Evolutionary conservation across 768 basidiomycete genomes (phyloP).

Genomic region (Podaxis sp.): DNA sequence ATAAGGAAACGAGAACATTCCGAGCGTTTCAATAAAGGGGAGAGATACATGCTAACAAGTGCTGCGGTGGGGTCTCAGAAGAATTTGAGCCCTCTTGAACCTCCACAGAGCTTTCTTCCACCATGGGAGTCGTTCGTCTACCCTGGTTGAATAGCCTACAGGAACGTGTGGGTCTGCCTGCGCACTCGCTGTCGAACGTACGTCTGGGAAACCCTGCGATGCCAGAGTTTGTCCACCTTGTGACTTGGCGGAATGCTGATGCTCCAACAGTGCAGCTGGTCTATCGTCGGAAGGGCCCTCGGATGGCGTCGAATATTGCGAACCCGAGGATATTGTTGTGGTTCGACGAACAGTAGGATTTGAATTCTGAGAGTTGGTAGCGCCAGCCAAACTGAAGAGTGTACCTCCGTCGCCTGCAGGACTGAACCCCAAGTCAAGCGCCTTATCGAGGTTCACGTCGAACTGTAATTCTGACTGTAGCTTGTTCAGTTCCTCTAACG

Average conservation of each 20-base stretch:
- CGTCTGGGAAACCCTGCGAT: constrained; percentile 14
- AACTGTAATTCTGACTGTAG: constrained; percentile 3
- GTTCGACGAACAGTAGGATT: constrained; percentile 2
- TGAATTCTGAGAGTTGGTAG: constrained; percentile 5
- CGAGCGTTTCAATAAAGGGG: not conserved
- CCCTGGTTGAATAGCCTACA: not conserved
- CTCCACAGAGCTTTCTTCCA: constrained; percentile 14
- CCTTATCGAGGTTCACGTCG: constrained; percentile 9
- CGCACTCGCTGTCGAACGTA: constrained; percentile 20
- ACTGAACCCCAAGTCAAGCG: constrained; percentile 8
- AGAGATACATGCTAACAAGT: not conserved
- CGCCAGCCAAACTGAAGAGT: not conserved
- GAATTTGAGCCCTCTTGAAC: constrained; percentile 10
- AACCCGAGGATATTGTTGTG: constrained; percentile 1
- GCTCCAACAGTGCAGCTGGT: constrained; percentile 23
- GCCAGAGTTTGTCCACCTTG: not conserved
- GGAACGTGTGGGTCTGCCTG: constrained; percentile 14
- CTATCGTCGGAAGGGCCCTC: constrained; percentile 25
- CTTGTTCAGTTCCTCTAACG: not conserved
- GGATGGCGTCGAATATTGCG: not conserved
- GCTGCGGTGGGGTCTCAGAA: constrained; percentile 1
- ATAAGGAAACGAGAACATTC: not conserved
- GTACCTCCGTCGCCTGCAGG: constrained; percentile 1
- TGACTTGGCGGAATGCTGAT: constrained; percentile 17
- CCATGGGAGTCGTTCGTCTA: constrained; percentile 8